These are phyloP conservation scores for Sugiyamaella sp. DNA, from an alignment of 1,139 yeast genomes.

Conservation along the genomic window DNA sequence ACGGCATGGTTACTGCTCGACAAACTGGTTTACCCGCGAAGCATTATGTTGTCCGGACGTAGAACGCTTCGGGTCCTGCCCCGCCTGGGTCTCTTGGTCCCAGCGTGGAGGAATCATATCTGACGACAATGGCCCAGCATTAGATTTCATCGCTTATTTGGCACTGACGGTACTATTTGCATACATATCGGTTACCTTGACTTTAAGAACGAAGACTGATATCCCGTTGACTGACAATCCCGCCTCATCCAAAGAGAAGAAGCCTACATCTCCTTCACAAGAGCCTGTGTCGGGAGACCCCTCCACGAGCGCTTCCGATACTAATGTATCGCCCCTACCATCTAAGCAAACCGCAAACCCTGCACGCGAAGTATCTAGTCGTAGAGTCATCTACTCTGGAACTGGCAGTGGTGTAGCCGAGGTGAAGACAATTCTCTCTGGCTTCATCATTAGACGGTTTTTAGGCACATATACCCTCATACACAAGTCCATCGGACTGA, in stretches of 20 bases:
- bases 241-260: conserved; percentile 8
- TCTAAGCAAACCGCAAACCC: background rate
- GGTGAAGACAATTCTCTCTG: conserved; percentile 47
- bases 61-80: conserved; percentile 39
- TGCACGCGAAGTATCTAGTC: background rate
- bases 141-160: conserved; percentile 50
- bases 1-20: conserved; percentile 57
- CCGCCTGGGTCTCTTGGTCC: conserved; percentile 56
- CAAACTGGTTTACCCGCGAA: conserved; percentile 53
- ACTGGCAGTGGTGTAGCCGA: conserved; percentile 71
- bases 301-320: background rate
- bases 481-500: conserved; percentile 54
- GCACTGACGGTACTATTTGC: conserved; percentile 51
- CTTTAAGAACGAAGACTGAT: conserved; percentile 53
- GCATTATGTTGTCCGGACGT: conserved; percentile 48
- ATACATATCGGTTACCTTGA: conserved; percentile 49
- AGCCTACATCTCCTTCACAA: conserved; percentile 1
- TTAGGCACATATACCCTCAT: conserved; percentile 59
- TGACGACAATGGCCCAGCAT: conserved; percentile 14
- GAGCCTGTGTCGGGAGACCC: background rate
- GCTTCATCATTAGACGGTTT: conserved; percentile 48
- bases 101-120: conserved; percentile 24
- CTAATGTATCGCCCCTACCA: background rate
- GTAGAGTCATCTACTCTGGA: conserved; percentile 50
- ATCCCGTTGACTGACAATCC: conserved; percentile 35